A percentile compares a stretch with the other conserved stretches of the same genome.
phyloP scores from a whole-genome alignment of 2,329 filamentous ascomycete species.

The Grosmannia huntii region DNA sequence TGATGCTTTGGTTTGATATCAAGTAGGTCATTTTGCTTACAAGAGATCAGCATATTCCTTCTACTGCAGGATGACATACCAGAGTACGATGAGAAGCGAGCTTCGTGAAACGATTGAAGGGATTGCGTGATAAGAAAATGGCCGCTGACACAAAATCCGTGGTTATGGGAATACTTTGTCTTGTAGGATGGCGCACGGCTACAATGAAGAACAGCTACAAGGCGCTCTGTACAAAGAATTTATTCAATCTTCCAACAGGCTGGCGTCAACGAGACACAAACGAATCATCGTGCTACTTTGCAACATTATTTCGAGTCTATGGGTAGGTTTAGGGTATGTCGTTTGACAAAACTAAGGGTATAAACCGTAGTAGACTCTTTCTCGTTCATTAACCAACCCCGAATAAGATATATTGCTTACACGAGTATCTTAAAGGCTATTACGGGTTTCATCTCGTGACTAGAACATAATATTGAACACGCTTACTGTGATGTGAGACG shows the following conservation, averaged over 20 bases:
- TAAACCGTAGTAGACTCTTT: too few species aligned
- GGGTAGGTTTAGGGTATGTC: too few species aligned
- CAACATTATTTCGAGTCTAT: too few species aligned
- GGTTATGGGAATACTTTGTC: neutral
- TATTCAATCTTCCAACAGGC: too few species aligned
- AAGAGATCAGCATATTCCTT: neutral
- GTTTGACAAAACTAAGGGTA: too few species aligned
- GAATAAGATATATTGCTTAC: neutral
- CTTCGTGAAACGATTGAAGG: neutral
- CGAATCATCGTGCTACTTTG: too few species aligned
- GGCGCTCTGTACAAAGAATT: too few species aligned
- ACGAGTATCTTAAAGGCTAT: neutral
- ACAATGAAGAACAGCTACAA: too few species aligned
- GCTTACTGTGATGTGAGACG: neutral
- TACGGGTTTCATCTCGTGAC: neutral
- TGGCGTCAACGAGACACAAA: too few species aligned
- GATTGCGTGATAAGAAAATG: neutral
- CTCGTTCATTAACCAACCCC: neutral
- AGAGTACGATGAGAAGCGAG: neutral
- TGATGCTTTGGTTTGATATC: neutral
- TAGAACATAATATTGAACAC: neutral
- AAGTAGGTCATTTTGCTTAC: neutral
- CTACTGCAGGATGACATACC: neutral
- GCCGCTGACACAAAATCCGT: neutral
- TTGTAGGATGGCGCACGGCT: too few species aligned